These are phyloP conservation scores for Isatis lusitanica DNA, from an alignment of 441 rosid genomes.

Conservation along the genomic window DNA sequence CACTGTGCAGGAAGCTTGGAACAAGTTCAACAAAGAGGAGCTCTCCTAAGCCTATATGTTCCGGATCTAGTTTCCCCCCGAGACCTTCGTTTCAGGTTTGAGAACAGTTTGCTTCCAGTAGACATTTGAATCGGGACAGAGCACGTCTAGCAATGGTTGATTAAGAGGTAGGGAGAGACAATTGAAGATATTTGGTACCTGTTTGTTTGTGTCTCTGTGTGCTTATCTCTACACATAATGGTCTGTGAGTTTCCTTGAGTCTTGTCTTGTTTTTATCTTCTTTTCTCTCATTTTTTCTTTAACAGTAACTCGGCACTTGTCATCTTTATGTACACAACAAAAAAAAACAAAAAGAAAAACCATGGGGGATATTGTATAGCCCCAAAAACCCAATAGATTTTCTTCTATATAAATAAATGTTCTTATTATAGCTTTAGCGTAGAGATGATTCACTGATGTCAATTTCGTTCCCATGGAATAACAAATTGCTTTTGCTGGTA, in stretches of 20 bases:
- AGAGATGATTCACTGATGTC: neutral
- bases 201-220: constrained; percentile 25
- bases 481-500: neutral
- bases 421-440: neutral
- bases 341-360: neutral
- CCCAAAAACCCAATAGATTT: constrained; percentile 13
- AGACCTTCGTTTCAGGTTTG: constrained; percentile 15
- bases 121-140: constrained; percentile 2
- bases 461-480: neutral
- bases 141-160: constrained; percentile 13
- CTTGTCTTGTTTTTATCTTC: constrained; percentile 14
- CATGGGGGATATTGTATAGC: constrained; percentile 36
- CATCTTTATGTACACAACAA: constrained; percentile 14
- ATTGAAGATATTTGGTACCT: constrained; percentile 26
- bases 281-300: neutral
- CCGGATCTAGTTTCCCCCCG: constrained; percentile 10
- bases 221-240: constrained; percentile 1
- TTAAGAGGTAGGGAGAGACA: constrained; percentile 21
- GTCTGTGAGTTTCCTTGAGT: constrained; percentile 17
- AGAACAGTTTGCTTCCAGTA: constrained; percentile 2
- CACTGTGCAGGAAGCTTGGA: constrained; percentile 40
- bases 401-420: neutral
- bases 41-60: constrained; percentile 27
- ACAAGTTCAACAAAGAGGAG: constrained; percentile 43
- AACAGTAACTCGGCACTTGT: neutral